Evolutionary conservation across 2,329 filamentous ascomycete species (phyloP).

Genomic region (Pseudogymnoascus sp.): DNA sequence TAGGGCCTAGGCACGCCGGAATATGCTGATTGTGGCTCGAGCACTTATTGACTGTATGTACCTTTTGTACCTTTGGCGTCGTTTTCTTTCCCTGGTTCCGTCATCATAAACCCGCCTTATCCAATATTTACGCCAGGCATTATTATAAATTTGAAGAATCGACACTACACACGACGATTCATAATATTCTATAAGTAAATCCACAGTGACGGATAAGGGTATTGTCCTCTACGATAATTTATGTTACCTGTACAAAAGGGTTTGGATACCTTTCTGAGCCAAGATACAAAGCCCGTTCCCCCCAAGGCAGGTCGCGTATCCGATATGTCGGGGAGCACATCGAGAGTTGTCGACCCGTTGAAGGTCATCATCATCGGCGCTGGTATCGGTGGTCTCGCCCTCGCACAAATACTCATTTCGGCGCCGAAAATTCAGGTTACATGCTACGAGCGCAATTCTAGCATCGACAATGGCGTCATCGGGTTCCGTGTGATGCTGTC

Average conservation of each 20-base stretch:
- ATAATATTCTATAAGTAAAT: too few species aligned
- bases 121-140: not conserved
- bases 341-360: not conserved
- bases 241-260: not conserved
- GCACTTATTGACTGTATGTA: too few species aligned
- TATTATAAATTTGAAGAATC: too few species aligned
- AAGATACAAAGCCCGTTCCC: not conserved
- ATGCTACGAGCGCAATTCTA: conserved; percentile 19
- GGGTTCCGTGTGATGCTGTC: conserved; percentile 25
- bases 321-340: not conserved
- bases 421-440: conserved; percentile 19
- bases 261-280: not conserved
- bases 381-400: conserved; percentile 21
- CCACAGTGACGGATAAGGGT: too few species aligned
- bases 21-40: too few species aligned
- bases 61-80: not conserved
- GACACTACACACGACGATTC: too few species aligned
- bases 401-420: conserved; percentile 22
- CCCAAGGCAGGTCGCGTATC: not conserved
- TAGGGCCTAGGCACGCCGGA: not conserved
- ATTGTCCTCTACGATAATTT: not conserved
- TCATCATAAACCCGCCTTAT: not conserved
- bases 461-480: conserved; percentile 17
- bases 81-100: not conserved
- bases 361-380: conserved; percentile 19